Conservation (phyloP, 345 rosid genomes). For the Odontarrhena argentea region DNA sequence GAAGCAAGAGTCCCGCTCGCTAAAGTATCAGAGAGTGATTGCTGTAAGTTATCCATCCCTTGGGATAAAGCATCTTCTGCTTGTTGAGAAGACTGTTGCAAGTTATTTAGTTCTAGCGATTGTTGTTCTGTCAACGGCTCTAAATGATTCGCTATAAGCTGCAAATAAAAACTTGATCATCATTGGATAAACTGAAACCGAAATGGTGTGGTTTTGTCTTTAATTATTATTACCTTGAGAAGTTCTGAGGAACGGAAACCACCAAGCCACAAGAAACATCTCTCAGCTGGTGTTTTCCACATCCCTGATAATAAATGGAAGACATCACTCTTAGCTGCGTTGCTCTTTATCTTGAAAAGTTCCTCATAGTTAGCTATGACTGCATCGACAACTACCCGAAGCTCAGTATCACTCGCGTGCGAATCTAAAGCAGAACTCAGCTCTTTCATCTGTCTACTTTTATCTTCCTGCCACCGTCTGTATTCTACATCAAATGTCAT, state of each 20-base stretch:
- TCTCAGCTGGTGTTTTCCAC: slow-evolving; percentile 99
- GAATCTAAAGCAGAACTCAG: slow-evolving; percentile 81
- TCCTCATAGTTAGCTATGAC: slow-evolving; percentile 67
- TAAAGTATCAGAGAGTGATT: slow-evolving; percentile 83
- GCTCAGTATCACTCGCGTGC: slow-evolving; percentile 83
- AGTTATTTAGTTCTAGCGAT: slow-evolving; percentile 54
- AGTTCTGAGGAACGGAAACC: slow-evolving; percentile 96
- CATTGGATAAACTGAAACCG: neutral
- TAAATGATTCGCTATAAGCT: slow-evolving; percentile 78
- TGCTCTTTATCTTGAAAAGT: slow-evolving; percentile 72
- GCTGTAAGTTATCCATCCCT: slow-evolving; percentile 93
- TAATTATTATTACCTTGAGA: slow-evolving; percentile 56
- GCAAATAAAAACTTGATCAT: slow-evolving; percentile 13
- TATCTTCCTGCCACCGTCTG: slow-evolving; percentile 87
- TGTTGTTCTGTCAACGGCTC: slow-evolving; percentile 94
- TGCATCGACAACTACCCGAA: slow-evolving; percentile 61
- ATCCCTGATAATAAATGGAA: slow-evolving; percentile 93
- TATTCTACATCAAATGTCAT: slow-evolving; percentile 85
- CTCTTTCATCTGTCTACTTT: slow-evolving; percentile 66
- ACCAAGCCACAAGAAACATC: slow-evolving; percentile 94
- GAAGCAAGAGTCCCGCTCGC: slow-evolving; percentile 72
- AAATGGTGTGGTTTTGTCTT: neutral
- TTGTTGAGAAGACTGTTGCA: slow-evolving; percentile 89
- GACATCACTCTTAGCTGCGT: slow-evolving; percentile 85
- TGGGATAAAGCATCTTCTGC: slow-evolving; percentile 92